A percentile compares a stretch with the other conserved stretches of the same genome.
These are phyloP conservation scores for Phaeosphaeria sp. DNA, from an alignment of 2,329 filamentous ascomycete species.

Conservation along the genomic window DNA sequence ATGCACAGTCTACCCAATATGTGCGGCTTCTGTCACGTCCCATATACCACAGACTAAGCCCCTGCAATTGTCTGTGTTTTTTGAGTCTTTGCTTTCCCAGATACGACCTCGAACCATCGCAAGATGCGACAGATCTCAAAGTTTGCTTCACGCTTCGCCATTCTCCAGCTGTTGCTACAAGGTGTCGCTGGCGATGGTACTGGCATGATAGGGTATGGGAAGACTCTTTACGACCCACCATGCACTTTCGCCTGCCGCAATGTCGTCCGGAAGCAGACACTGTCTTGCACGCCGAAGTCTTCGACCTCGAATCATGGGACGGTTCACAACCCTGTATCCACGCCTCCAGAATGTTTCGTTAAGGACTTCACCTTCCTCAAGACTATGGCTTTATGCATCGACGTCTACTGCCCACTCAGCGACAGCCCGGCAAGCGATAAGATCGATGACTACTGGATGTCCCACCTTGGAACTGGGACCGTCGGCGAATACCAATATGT, in stretches of 20 bases:
- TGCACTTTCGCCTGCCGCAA: conserved; percentile 26
- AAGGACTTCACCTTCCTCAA: conserved; percentile 27
- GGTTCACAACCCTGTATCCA: conserved; percentile 8
- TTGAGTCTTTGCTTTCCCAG: too few species aligned
- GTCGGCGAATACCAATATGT: conserved; percentile 11
- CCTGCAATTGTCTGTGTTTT: background rate
- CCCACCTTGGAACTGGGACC: conserved; percentile 14
- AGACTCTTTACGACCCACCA: conserved; percentile 21
- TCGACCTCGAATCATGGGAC: conserved; percentile 6
- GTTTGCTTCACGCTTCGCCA: background rate
- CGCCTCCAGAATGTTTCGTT: conserved; percentile 27
- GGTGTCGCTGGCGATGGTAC: background rate
- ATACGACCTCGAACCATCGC: background rate
- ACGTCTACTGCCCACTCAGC: conserved; percentile 20
- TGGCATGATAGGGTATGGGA: conserved; percentile 22
- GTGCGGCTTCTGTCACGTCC: background rate
- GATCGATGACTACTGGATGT: conserved; percentile 24
- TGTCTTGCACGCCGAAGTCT: conserved; percentile 6
- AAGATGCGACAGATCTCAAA: background rate
- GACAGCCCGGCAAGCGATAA: conserved; percentile 10
- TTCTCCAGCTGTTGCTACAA: background rate
- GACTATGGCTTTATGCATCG: conserved; percentile 35
- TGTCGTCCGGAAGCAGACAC: conserved; percentile 9
- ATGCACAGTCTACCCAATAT: background rate
- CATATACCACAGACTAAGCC: background rate